Conservation (phyloP, 352 stramenopile genomes). For the Globisporangium perplexum region DNA sequence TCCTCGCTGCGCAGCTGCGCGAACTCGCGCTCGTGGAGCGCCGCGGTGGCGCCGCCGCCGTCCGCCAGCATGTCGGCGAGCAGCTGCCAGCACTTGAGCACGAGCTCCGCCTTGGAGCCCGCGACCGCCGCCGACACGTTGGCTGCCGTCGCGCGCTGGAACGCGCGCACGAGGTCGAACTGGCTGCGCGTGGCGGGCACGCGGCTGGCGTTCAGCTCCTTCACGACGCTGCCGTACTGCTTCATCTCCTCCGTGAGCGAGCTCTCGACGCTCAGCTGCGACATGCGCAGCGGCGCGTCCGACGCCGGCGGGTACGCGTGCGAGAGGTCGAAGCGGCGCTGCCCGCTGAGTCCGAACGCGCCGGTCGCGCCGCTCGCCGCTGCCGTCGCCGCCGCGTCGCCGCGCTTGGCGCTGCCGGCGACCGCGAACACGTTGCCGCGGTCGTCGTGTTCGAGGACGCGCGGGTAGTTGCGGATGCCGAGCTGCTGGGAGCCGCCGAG, state of each 20-base stretch:
- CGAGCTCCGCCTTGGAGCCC: slow-evolving; percentile 67
- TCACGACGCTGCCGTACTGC: slow-evolving; percentile 64
- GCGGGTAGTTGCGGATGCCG: slow-evolving; percentile 70
- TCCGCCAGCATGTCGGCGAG: slow-evolving; percentile 55
- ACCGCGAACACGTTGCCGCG: slow-evolving; percentile 42
- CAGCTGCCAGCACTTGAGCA: slow-evolving; percentile 81
- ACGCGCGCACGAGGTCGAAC: slow-evolving; percentile 56
- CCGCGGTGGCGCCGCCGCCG: slow-evolving; percentile 37
- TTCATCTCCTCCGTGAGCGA: slow-evolving; percentile 84
- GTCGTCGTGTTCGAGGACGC: slow-evolving; percentile 37
- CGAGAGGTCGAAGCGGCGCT: slow-evolving; percentile 46
- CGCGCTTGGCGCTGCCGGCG: slow-evolving; percentile 26
- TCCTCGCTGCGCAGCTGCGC: slow-evolving; percentile 28
- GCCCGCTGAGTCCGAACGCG: slow-evolving; percentile 41
- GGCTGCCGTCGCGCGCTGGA: slow-evolving; percentile 41
- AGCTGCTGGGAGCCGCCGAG: slow-evolving; percentile 61
- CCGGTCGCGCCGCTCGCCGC: slow-evolving; percentile 17
- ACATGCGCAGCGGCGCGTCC: slow-evolving; percentile 44
- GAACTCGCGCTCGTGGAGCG: slow-evolving; percentile 59
- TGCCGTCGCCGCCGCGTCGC: slow-evolving; percentile 1
- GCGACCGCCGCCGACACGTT: slow-evolving; percentile 54
- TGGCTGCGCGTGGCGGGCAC: slow-evolving; percentile 66
- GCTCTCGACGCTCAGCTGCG: slow-evolving; percentile 56
- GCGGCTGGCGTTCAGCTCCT: slow-evolving; percentile 63
- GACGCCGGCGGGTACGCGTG: slow-evolving; percentile 17